Evolutionary conservation across 495 filamentous ascomycete species (phyloP), one percentile per base, ranked within the genome.

Genomic region (Aspergillus heteromorphus): DNA sequence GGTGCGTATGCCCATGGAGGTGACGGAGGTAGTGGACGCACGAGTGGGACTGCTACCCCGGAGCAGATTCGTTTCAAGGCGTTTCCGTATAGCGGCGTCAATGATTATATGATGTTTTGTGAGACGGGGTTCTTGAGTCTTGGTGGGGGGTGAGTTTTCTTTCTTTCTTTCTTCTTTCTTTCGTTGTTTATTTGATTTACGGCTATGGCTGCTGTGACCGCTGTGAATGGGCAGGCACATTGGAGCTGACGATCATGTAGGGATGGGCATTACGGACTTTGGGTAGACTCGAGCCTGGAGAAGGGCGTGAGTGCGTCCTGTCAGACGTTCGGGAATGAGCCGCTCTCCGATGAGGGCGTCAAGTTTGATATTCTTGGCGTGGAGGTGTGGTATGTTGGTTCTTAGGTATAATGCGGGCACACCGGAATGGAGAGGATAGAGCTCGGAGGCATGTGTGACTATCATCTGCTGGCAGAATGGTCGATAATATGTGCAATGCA

Each of bases 61-160:
- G 85, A 86, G 29, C 77, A 84, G 27, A 87, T 96, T 60, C 84
- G 90, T 6, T 97, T 98, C 79, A 96, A 96, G 69, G 92, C 92
- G 0, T 98, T 97, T 67, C 92, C 91, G 0, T 97, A 97, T 63
- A 92, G 87, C 56, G 93, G 93, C 6, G 82, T 92, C 14, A 98
- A 98, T 69, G 93, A 97, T 68, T 96, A 96, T 66, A 86, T 93
- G 76, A 95, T 97, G 60, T 86, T 92, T 59, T 97, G 92, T 73
- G 89, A 96, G 66, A 76, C 80, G 20, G 81, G 83, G n/a, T 97
- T 86, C 65, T 68, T 98, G 40, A 91, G 86, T 64, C 72, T 96
- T 1, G 91, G 91, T 29, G 92, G 90, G 45, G 95, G 86, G 82
- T 84, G 65, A 70, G 81, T 69, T 20, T 56, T 69, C 16, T 56